A percentile compares a stretch with the other conserved stretches of the same genome.
Evolutionary conservation across 345 rosid genomes (phyloP).

Genomic region (Murraya koenigii): DNA sequence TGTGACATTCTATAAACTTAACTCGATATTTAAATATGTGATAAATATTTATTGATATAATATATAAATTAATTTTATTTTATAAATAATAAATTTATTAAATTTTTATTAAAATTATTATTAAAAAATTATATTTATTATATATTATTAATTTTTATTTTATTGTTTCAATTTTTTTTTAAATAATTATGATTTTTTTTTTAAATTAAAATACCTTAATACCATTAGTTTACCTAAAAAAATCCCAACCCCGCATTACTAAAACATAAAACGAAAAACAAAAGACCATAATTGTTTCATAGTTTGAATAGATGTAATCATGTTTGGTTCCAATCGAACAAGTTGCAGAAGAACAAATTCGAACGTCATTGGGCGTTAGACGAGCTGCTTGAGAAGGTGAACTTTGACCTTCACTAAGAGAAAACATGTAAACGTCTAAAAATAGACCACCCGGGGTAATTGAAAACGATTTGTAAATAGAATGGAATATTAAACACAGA

Average conservation of each 20-base stretch:
- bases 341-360: background rate
- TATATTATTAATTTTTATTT: no score
- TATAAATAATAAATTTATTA: no score
- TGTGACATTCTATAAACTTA: no score
- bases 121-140: rapidly evolving
- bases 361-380: background rate
- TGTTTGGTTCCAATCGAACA: background rate
- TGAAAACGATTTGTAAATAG: background rate
- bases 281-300: background rate
- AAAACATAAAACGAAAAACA: background rate
- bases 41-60: no score
- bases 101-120: no score
- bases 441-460: background rate
- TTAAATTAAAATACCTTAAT: no score
- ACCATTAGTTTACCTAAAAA: background rate
- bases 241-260: background rate
- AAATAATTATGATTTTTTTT: no score
- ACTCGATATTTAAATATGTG: no score
- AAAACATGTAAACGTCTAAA: background rate
- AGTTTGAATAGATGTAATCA: no score
- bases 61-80: no score
- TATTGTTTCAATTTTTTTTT: no score
- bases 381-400: background rate
- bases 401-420: background rate
- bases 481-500: background rate